Evolutionary conservation across 106 monocot species (phyloP), one percentile per base, ranked within the genome.

Genomic region (Acorus gramineus): DNA sequence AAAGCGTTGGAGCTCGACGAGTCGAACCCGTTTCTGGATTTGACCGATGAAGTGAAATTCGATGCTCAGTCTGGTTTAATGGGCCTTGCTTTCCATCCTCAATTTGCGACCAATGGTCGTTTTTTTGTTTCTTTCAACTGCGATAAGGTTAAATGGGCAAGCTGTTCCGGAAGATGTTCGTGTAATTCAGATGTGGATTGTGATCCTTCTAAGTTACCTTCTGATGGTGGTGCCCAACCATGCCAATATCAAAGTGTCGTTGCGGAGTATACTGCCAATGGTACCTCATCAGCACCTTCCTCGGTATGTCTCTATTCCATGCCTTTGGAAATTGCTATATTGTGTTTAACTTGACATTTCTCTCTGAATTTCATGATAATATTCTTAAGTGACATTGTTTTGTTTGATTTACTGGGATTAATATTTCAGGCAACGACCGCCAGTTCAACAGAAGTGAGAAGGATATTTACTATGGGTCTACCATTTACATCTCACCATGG

Each of bases 11-110:
- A 61, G 44, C n/a, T 91, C 2, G 80, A 91, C 64, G 85, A 85
- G 14, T 63, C 80, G 2, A 74, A 67, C 13, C 84, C 87, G 53
- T 96, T 96, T 67, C 69, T 96, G 10, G 96, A 96, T 73, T 65
- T 96, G 63, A 80, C 79, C 56, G 96, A 91, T 73, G 58, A 74
- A 68, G 85, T 96, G 14, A 70, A 81, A 65, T 75, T 44, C 44
- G 80, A 87, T 59, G 71, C 74, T 43, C 61, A 63, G 60, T 81
- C 87, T 64, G 96, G 96, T 12, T 61, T 96, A n/a, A 73, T 85
- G 71, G 81, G 85, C n/a, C 6, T 96, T 5, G 85, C 87, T 42
- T 96, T 96, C 64, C 96, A 96, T 71, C 96, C 96, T 14, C 73
- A 91, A 6, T 96, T 91, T 28, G 53, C 70, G 6, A 72, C 46